Evolutionary conservation across 2,329 filamentous ascomycete genomes (phyloP).

Genomic region (Fusarium clavum): DNA sequence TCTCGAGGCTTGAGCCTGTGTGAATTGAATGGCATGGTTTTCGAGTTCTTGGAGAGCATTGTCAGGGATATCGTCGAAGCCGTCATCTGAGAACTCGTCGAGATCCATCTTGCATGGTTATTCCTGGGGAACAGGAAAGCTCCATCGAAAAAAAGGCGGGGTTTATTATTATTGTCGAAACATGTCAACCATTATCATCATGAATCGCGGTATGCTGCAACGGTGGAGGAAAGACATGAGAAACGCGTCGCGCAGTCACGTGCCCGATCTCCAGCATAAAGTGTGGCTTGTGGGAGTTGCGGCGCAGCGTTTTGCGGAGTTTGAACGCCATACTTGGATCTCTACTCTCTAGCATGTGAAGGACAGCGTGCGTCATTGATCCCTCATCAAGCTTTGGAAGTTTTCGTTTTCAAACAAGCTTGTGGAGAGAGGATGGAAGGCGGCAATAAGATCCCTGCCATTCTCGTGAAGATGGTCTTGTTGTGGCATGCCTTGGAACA

Average conservation of each 20-base stretch:
- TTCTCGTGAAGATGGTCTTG: neutral
- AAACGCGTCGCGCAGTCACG: slow-evolving; percentile 50
- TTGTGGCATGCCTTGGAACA: neutral
- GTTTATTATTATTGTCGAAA: slow-evolving; percentile 5
- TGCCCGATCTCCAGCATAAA: slow-evolving; percentile 13
- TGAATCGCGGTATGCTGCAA: slow-evolving; percentile 20
- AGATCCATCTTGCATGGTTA: slow-evolving; percentile 51
- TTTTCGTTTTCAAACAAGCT: slow-evolving; percentile 2
- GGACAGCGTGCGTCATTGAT: slow-evolving; percentile 42
- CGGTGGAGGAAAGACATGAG: neutral
- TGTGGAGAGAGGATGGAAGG: slow-evolving; percentile 13
- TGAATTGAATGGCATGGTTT: slow-evolving; percentile 70
- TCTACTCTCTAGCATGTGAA: slow-evolving; percentile 44
- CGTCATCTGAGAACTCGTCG: slow-evolving; percentile 74
- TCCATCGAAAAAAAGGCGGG: slow-evolving; percentile 40
- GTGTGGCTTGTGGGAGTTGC: slow-evolving; percentile 1
- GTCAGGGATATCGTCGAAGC: slow-evolving; percentile 69
- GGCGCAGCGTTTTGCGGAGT: slow-evolving; percentile 28
- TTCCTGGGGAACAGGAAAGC: slow-evolving; percentile 6
- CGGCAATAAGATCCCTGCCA: neutral
- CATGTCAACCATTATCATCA: neutral
- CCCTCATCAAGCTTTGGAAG: slow-evolving; percentile 12
- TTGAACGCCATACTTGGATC: neutral
- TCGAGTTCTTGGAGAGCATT: slow-evolving; percentile 71
- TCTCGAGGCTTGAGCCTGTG: slow-evolving; percentile 55